Evolutionary conservation across 2,329 filamentous ascomycete species (phyloP), one percentile per base, ranked within the genome.

Genomic region (Colletotrichum viniferum): DNA sequence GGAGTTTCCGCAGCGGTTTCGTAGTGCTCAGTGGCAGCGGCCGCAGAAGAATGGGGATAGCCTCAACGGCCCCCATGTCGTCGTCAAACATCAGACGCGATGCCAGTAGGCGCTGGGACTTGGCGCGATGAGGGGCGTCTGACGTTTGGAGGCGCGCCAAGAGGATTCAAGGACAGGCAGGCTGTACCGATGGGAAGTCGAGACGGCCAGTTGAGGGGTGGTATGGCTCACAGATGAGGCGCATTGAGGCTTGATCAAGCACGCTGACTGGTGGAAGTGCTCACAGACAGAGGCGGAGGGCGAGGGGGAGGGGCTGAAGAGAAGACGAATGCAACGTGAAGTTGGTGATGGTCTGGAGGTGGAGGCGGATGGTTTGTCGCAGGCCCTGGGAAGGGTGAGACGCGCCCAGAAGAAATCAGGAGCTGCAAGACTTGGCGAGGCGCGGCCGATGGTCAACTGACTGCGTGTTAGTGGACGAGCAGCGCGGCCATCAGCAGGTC

Each of bases 361-460:
- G 52, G 61, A 74, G 52, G 61, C 14, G 21, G 43, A 67, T 43
- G 30, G 62, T 56, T 74, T 72, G 72, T 74, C 55, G 72, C 72
- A 74, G 62, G 72, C 52, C 71, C 71, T 61, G 21, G 36, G 24
- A 52, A 71, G 28, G 24, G 62, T 74, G 73, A 74, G 69, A 74
- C 73, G 52, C 56, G 73, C 73, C 73, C 48, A 74, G 73, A 56
- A 18, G 62, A 62, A 71, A 48, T 63, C 62, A 67, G 69, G 73
- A 71, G 72, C 68, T 74, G 61, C 61, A 66, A 66, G 72, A 66
- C 72, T 74, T 74, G 72, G 72, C 72, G 61, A 71, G 61, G 60
- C 60, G 66, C 71, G 60, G 58, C 32, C 65, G 26, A 21, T 28
- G 21, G 56, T 21, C n/a, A 34, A 70, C 18, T 24, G n/a, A 21